A percentile compares a stretch with the other conserved stretches of the same genome.
Conservation (phyloP, 257 asterid species). For the Primulina eburnea region DNA sequence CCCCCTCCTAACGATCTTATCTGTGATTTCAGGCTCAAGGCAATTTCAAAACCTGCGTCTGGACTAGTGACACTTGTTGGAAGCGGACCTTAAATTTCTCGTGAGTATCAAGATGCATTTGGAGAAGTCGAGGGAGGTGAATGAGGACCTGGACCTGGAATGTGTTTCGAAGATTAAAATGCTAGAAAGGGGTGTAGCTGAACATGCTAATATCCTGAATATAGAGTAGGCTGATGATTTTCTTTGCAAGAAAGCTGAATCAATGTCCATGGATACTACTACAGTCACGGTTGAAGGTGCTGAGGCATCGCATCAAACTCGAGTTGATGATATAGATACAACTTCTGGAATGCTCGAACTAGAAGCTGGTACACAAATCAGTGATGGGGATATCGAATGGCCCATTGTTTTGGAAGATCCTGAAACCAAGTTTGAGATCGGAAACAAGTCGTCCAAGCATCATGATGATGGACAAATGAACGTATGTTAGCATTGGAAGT, state of each 20-base stretch:
- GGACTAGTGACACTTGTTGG: too few species aligned
- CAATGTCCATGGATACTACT: constrained; percentile 20
- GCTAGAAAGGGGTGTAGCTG: constrained; percentile 27
- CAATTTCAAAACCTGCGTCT: too few species aligned
- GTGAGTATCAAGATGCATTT: too few species aligned
- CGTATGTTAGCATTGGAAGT: not conserved
- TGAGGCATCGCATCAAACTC: too few species aligned
- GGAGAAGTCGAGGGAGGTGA: constrained; percentile 28
- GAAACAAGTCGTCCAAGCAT: constrained; percentile 2
- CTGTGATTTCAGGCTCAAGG: too few species aligned
- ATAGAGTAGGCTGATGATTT: constrained; percentile 20
- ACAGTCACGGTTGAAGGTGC: too few species aligned
- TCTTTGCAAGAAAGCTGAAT: constrained; percentile 29
- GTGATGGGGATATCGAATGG: constrained; percentile 21
- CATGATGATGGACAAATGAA: not conserved
- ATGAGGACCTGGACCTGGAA: constrained; percentile 15
- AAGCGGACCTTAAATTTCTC: too few species aligned
- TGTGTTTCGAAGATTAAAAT: constrained; percentile 33
- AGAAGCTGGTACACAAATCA: constrained; percentile 7
- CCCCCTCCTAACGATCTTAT: too few species aligned
- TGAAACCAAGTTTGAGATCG: not conserved
- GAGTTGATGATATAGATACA: too few species aligned
- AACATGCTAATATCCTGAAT: constrained; percentile 20
- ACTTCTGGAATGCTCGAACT: not conserved
- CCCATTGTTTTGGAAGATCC: not conserved